Base-by-base conservation (phyloP, 2,329 filamentous ascomycete species). In the Cladosporium sp. region DNA sequence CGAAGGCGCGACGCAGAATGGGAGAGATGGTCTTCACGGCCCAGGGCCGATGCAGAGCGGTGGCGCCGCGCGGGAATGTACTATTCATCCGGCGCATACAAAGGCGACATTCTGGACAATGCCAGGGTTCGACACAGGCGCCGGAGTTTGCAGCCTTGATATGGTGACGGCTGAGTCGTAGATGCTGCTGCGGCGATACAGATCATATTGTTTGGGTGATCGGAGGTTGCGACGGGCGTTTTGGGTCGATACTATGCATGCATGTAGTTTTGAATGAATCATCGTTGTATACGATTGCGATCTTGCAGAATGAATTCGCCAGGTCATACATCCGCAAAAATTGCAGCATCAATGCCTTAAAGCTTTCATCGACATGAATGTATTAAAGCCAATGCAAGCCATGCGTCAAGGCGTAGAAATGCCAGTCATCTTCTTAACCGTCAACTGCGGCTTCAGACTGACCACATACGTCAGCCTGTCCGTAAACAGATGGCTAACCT, bases 401-500 rank as follows among this genome's bases (percentile, higher is more conserved):
- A 40, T 31, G n/a, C 62, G n/a, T 65, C 49, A 65, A 37, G 64
- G 64, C 10, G 56, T 60, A 28, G 46, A 33, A 23, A 50, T 62
- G 46, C 58, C 64, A 16, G 57, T 31, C 37, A 55, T n/a, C 18
- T 57, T 60, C 58, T 62, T 65, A 4, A 62, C 64, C n/a, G 64
- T 61, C 53, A 71, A 64, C 7, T 72, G 73, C 18, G 71, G 87
- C 84, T 91, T 92, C 77, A 88, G 87, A 79, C 88, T 91, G 72
- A 92, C 89, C 0, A 87, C 85, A 77, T 92, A 92, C 12, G 89
- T 87, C 69, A 92, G 75, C 65, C 89, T 82, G 37, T 88, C 80
- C 0, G 87, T 90, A 84, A 88, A 91, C 72, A 91, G 86, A 74
- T 92, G 89, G 72, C 83, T 86, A 64, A 91, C 77, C 69, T 89